phyloP scores from a whole-genome alignment of 768 basidiomycete genomes.

The Grammothele lineata region DNA sequence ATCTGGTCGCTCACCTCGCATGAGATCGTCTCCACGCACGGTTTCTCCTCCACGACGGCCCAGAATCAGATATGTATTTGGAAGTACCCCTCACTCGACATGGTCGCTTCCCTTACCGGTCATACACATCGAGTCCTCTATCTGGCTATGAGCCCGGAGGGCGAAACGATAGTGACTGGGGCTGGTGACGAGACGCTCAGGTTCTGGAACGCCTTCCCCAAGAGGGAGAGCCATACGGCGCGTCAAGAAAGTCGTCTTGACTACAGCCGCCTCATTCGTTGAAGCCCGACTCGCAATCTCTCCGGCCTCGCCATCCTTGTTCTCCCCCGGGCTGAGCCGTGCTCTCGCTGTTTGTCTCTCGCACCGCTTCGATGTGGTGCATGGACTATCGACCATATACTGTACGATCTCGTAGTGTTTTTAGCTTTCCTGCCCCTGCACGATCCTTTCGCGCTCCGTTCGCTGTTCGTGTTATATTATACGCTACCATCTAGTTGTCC shows the following conservation, averaged over 20 bases:
- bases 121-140: conserved; percentile 95
- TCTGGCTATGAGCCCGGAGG: conserved; percentile 96
- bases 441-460: conserved; percentile 2
- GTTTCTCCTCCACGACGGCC: conserved; percentile 88
- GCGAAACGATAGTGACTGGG: conserved; percentile 96
- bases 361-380: background rate
- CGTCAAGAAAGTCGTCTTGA: conserved; percentile 39
- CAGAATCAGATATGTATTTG: conserved; percentile 97
- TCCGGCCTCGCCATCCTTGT: background rate
- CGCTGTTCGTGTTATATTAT: conserved; percentile 8
- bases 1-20: conserved; percentile 95
- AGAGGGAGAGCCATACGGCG: conserved; percentile 44
- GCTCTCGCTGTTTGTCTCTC: background rate
- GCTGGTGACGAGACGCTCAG: conserved; percentile 96
- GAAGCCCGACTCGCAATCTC: background rate
- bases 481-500: conserved; percentile 17
- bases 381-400: conserved; percentile 6
- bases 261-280: conserved; percentile 40
- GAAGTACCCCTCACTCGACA: conserved; percentile 90
- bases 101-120: conserved; percentile 92
- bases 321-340: conserved; percentile 1
- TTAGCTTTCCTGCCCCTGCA: conserved; percentile 8
- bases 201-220: conserved; percentile 98
- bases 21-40: conserved; percentile 96
- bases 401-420: conserved; percentile 16